phyloP scores from a whole-genome alignment of 176 grass and related monocot genomes.

The Sorghum bicolor region Sorghum_bicolor_NCBIv3 NC_012870.2:25806001-25806500 shows the following conservation, averaged over 20 bases:
- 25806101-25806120: conserved; percentile 65
- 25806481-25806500: neutral
- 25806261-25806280: conserved; percentile 45
- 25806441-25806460: neutral
- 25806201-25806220: conserved; percentile 78
- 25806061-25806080: too few relatives aligned
- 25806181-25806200: conserved; percentile 58
- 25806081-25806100: neutral
- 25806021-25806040: neutral
- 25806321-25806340: conserved; percentile 56
- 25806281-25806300: conserved; percentile 64
- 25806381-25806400: conserved; percentile 18
- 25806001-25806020: neutral
- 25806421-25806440: neutral
- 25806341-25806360: conserved; percentile 79
- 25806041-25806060: too few relatives aligned
- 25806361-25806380: conserved; percentile 61
- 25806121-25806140: conserved; percentile 68
- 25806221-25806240: conserved; percentile 74
- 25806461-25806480: neutral
- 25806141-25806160: conserved; percentile 73
- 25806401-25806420: neutral
- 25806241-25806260: conserved; percentile 51
- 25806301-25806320: conserved; percentile 57
- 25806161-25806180: conserved; percentile 76